Base-by-base conservation (phyloP, 106 monocot species). In the Dioscorea dumetorum region DNA sequence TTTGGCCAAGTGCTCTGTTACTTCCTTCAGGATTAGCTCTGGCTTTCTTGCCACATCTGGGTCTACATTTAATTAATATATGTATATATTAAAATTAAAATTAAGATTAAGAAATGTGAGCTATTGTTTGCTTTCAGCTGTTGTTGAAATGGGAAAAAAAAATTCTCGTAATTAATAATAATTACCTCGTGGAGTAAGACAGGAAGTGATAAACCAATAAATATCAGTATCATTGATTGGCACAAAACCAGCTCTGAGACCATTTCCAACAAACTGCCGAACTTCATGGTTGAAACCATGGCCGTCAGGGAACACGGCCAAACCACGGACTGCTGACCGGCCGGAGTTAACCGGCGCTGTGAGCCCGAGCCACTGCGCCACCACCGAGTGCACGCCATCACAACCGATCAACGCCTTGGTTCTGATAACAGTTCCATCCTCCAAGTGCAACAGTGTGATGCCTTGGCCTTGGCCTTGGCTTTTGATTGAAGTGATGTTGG, bases 371-470 rank as follows among this genome's bases (percentile, higher is more conserved):
- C 82, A 77, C 20, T 66, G 60, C 2, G 77, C 77, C 28, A 82
- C 82, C 48, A 77, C 69, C 2, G 82, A 82, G 34, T 74, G 77
- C 59, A 82, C 70, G 0, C 77, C 77, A 50, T 82, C 82, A 14
- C 82, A 82, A 6, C 82, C 82, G 6, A 82, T 82, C 73, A 82
- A n/a, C 6, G 70, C 70, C 66, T 81, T 90, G 0, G 86, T 66
- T 61, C 56, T 70, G 22, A 90, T 80, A 19, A 73, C 48, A 20
- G 73, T 19, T 21, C 90, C 86, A 64, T 83, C 86, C 12, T 80
- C 86, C 19, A 90, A 57, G 19, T 66, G 41, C 49, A 87, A 33
- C 49, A 68, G 6, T 41, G 41, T 8, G 35, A 63, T 78, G 6
- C 49, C 20, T 4, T 17, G 53, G 4, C 49, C 20, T 4, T 17